Base-by-base conservation (phyloP, 164 flowering plant genomes). In the Magnolia officinalis region DNA sequence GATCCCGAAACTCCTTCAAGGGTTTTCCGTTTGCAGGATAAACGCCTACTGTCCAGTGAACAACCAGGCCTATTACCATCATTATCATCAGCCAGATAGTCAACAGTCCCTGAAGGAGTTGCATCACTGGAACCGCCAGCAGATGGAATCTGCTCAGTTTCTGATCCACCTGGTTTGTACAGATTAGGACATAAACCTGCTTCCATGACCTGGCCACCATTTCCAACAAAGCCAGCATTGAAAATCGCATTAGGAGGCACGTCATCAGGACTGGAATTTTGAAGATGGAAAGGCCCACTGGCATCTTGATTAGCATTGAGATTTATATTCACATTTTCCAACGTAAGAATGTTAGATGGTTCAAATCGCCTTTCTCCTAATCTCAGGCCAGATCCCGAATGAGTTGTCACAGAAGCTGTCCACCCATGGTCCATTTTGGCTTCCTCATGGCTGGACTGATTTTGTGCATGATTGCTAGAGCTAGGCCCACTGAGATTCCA, bases 11-110 rank as follows among this genome's bases (percentile, higher is more conserved):
- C 81, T 73, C 84, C 92, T 72, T 94, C 98, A 79, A 87, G 66
- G 50, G 89, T 82, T 81, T 94, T 94, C 76, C 98, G 85, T 83
- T 92, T 94, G 81, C 90, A 83, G 70, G 95, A 85, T 29, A 87
- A 71, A 20, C 88, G 95, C 0, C 91, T 84, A 71, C 83, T 85
- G 55, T 90, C 97, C 80, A 81, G 14, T 23, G 89, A 84, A 82
- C 82, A 72, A 78, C 85, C 89, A 74, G 87, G 85, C 76, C 96
- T 82, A 55, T 55, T 55, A 20, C 82, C 83, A 81, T 83, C 85
- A 81, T 74, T 83, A 21, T 82, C 89, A 66, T 81, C 90, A 55
- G 74, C 74, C 24, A 81, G 23, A 78, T 72, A 81, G 50, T 90
- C 87, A 74, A 80, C 80, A 84, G 81, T 80, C 65, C 82, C 83